phyloP scores from a whole-genome alignment of 495 filamentous ascomycete genomes.

The Eremomyces bilateralis region DNA sequence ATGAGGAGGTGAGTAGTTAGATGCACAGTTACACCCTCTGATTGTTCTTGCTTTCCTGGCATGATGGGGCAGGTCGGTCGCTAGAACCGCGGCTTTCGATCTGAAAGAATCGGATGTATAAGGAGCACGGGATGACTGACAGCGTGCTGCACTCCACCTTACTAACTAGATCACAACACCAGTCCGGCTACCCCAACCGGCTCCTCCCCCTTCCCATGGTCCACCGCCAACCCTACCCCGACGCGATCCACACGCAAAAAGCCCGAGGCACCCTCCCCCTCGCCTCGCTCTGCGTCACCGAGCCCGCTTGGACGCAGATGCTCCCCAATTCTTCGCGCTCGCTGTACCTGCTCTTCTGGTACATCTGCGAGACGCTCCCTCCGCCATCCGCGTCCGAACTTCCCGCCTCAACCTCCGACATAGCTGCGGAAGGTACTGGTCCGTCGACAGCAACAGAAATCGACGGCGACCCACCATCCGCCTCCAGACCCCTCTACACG shows the following conservation, averaged over 20 bases:
- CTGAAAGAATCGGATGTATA: no score
- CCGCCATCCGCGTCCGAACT: constrained; percentile 15
- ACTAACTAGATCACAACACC: no score
- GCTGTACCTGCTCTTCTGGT: constrained; percentile 29
- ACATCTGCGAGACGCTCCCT: constrained; percentile 28
- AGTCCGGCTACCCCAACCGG: constrained; percentile 27
- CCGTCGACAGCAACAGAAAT: neutral
- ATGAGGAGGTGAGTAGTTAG: constrained; percentile 21
- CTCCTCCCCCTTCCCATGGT: constrained; percentile 22
- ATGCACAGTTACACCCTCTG: no score
- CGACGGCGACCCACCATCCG: constrained; percentile 8
- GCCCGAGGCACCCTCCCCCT: constrained; percentile 6
- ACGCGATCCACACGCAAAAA: no score
- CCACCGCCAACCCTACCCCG: constrained; percentile 20
- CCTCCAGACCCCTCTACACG: constrained; percentile 5
- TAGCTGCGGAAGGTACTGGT: neutral
- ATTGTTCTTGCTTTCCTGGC: no score
- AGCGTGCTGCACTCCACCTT: no score
- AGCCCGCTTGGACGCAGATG: constrained; percentile 25
- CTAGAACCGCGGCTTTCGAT: no score
- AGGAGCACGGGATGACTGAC: no score
- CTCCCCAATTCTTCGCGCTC: constrained; percentile 10
- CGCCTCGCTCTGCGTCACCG: constrained; percentile 14
- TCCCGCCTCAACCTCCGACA: neutral
- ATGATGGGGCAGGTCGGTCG: no score